Base-by-base conservation (phyloP, 345 rosid species). In the Trapa incisa region DNA sequence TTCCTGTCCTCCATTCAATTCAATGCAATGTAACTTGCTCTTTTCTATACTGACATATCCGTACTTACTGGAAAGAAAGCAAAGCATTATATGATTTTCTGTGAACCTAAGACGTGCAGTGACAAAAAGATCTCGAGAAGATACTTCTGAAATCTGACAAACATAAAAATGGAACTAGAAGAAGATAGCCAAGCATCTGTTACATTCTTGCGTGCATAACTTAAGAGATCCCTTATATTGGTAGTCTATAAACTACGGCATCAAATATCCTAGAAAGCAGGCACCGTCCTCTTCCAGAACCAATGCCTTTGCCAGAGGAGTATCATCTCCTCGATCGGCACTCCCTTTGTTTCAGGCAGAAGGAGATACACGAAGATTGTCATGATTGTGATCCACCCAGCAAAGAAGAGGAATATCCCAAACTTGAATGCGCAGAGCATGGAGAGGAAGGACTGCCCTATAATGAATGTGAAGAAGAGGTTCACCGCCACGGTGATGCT, bases 401-500 rank as follows among this genome's bases (percentile, higher is more conserved):
- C 88, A 29, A 94, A 94, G 86, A 94, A 94, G 62, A 91, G 83
- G 79, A 94, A 94, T 69, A 91, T 91, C 3, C 96, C 99, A 1
- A 79, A 94, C 80, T 84, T 87, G 72, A 94, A 76, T 32, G 86
- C 56, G 38, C 99, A 94, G 15, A 94, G 93, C 32, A 94, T 81
- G 52, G 93, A 71, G 0, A 87, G 86, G 71, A 94, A 94, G 48
- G 79, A 48, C 72, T 91, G 97, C 11, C 88, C 97, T 50, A 94
- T 87, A n/a, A 77, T 61, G 75, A 91, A 91, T 7, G 97, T 91
- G 83, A 94, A 89, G 9, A 94, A 58, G 22, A 94, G 92, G 76
- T 94, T 94, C 12, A 94, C 96, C 6, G 97, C 87, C 22, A 94
- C 99, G 0, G 99, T 94, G 7, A 94, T 85, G 73, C 99, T 80